These are phyloP conservation scores for Trichosporon asahii DNA, from an alignment of 1,284 basidiomycete species.

Conservation along the genomic window DNA sequence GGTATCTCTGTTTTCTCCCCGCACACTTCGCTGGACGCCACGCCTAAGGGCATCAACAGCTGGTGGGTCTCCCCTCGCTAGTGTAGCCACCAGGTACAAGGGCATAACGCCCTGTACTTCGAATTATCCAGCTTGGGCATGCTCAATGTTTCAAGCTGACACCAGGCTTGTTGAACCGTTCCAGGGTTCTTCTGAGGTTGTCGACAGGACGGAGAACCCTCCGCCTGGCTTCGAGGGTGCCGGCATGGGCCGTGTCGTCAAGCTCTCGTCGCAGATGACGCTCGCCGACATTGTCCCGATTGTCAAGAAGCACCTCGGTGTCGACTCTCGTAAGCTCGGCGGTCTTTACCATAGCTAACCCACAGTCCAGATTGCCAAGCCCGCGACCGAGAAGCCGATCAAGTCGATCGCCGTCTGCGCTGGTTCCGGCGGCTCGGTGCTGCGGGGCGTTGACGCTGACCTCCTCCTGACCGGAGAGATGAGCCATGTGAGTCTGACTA, in stretches of 20 bases:
- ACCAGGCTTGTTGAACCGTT: conserved; percentile 47
- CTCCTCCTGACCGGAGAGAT: conserved; percentile 89
- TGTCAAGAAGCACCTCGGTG: conserved; percentile 66
- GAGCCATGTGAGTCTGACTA: conserved; percentile 63
- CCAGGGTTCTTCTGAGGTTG: conserved; percentile 28
- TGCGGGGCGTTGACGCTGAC: conserved; percentile 68
- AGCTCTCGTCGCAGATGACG: conserved; percentile 49
- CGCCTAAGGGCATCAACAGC: conserved; percentile 79
- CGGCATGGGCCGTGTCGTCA: conserved; percentile 68
- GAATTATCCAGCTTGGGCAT: too few species aligned
- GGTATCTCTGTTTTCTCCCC: conserved; percentile 85
- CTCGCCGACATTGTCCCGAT: conserved; percentile 61
- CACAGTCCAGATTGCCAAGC: conserved; percentile 74
- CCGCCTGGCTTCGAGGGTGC: conserved; percentile 51
- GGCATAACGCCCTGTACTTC: too few species aligned
- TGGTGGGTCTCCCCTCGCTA: conserved; percentile 54
- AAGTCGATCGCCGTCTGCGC: conserved; percentile 72
- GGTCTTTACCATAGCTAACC: background rate
- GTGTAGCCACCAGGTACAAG: too few species aligned
- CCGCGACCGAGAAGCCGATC: conserved; percentile 37
- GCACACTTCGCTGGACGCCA: conserved; percentile 79
- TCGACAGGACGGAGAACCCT: conserved; percentile 23
- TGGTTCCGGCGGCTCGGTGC: conserved; percentile 65
- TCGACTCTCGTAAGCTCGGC: conserved; percentile 61
- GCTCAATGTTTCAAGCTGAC: too few species aligned